These are phyloP conservation scores for Leishmania aethiopica DNA, from an alignment of 208 protist genomes.

Conservation along the genomic window DNA sequence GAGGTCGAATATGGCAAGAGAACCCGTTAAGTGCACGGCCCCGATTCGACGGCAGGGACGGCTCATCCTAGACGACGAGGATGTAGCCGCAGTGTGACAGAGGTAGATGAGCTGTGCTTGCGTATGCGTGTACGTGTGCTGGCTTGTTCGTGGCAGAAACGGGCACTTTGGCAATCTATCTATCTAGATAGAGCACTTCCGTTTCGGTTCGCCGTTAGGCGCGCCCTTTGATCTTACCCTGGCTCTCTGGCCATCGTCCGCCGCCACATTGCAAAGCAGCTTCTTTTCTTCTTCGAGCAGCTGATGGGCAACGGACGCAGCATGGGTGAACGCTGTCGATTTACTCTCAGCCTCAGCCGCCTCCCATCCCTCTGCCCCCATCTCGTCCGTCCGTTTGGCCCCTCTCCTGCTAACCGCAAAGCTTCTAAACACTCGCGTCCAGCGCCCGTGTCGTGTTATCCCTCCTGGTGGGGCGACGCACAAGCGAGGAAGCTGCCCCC, in stretches of 20 bases:
- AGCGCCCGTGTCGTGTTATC: neutral
- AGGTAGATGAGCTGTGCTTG: neutral
- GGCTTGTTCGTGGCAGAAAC: neutral
- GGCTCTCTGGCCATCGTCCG: neutral
- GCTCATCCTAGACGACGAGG: neutral
- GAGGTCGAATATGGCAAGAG: neutral
- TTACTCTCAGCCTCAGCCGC: neutral
- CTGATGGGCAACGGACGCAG: neutral
- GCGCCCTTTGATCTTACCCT: too few species aligned
- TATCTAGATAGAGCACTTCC: too few species aligned
- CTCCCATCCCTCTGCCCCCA: neutral
- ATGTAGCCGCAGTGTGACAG: neutral
- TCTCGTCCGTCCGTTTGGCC: neutral
- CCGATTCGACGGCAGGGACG: neutral
- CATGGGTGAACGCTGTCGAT: neutral
- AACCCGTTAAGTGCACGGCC: neutral
- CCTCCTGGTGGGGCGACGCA: neutral
- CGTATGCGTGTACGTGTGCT: neutral
- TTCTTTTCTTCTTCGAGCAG: neutral
- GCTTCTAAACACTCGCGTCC: neutral
- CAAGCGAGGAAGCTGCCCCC: neutral
- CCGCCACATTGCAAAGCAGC: neutral
- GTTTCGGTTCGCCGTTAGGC: neutral
- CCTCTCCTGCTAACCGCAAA: neutral
- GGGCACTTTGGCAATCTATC: neutral